Percentiles rank a stretch among this genome's conserved stretches.
Evolutionary conservation across 2,329 filamentous ascomycete genomes (phyloP).

Genomic region (Ramularia collo-cygni): DNA sequence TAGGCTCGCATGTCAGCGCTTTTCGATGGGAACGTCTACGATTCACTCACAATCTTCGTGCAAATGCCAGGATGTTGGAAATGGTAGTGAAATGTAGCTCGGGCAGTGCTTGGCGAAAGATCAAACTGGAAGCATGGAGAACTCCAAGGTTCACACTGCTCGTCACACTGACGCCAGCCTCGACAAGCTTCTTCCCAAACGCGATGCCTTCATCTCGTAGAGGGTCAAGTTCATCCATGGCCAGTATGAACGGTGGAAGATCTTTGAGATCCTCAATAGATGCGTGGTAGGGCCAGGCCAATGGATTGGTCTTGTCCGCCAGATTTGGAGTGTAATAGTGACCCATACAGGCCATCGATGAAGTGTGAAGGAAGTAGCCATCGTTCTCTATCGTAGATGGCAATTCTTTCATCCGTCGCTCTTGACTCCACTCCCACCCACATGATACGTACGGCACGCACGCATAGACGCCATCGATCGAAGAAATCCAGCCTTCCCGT

Average conservation of each 20-base stretch:
- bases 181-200: slow-evolving; percentile 20
- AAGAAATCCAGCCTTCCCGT: slow-evolving; percentile 22
- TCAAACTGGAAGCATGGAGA: slow-evolving; percentile 18
- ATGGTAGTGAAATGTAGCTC: slow-evolving; percentile 19
- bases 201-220: slow-evolving; percentile 26
- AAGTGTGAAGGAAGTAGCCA: slow-evolving; percentile 21
- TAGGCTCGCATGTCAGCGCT: too few species aligned
- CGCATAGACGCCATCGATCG: slow-evolving; percentile 23
- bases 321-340: slow-evolving; percentile 11
- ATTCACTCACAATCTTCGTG: slow-evolving; percentile 11
- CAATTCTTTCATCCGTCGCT: slow-evolving; percentile 7
- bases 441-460: slow-evolving; percentile 21
- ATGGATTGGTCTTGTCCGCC: slow-evolving; percentile 15
- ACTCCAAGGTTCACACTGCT: slow-evolving; percentile 24
- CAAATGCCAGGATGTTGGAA: slow-evolving; percentile 18
- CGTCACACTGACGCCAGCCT: slow-evolving; percentile 23
- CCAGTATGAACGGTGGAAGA: slow-evolving; percentile 23
- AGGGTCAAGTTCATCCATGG: slow-evolving; percentile 28
- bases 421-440: slow-evolving; percentile 10
- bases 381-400: slow-evolving; percentile 25
- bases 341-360: slow-evolving; percentile 9
- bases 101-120: slow-evolving; percentile 23
- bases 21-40: too few species aligned
- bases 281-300: slow-evolving; percentile 29
- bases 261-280: slow-evolving; percentile 22